Percentiles rank a stretch among this genome's conserved stretches.
Conservation (phyloP, 2,329 filamentous ascomycete species). For the Chrysoporthe austroafricana region DNA sequence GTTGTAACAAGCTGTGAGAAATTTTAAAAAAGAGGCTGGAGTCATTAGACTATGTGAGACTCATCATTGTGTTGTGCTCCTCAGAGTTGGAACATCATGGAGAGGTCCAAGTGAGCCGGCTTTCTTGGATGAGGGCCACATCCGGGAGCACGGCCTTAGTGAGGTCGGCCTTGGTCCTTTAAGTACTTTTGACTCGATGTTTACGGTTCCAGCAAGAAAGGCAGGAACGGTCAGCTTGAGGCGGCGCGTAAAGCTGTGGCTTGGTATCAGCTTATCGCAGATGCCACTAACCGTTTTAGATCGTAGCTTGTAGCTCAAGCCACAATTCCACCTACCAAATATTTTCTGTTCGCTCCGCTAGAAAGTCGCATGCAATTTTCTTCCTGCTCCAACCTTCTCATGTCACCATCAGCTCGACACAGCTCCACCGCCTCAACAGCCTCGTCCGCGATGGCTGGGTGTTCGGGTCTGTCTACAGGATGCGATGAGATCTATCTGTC, state of each 20-base stretch:
- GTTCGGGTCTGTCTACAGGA: neutral
- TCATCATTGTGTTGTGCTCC: constrained; percentile 22
- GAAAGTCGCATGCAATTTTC: constrained; percentile 4
- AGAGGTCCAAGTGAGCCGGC: constrained; percentile 3
- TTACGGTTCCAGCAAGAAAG: constrained; percentile 3
- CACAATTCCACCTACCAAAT: constrained; percentile 7
- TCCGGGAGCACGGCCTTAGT: constrained; percentile 21
- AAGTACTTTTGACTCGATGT: constrained; percentile 30
- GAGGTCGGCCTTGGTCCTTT: constrained; percentile 19
- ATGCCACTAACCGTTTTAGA: neutral
- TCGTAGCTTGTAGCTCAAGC: neutral
- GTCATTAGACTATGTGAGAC: constrained; percentile 11
- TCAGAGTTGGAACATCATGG: constrained; percentile 21
- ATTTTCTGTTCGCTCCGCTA: neutral
- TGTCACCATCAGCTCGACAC: neutral
- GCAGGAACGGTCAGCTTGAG: constrained; percentile 14
- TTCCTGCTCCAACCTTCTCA: neutral
- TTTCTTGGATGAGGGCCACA: constrained; percentile 17
- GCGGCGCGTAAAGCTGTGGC: constrained; percentile 2
- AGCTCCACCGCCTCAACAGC: neutral
- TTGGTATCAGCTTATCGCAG: constrained; percentile 4
- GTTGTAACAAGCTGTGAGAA: neutral
- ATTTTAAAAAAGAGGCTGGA: neutral
- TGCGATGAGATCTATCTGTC: neutral
- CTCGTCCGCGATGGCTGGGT: neutral